phyloP scores from a whole-genome alignment of 2,329 filamentous ascomycete genomes.

The Acrocalymma vagum region DNA sequence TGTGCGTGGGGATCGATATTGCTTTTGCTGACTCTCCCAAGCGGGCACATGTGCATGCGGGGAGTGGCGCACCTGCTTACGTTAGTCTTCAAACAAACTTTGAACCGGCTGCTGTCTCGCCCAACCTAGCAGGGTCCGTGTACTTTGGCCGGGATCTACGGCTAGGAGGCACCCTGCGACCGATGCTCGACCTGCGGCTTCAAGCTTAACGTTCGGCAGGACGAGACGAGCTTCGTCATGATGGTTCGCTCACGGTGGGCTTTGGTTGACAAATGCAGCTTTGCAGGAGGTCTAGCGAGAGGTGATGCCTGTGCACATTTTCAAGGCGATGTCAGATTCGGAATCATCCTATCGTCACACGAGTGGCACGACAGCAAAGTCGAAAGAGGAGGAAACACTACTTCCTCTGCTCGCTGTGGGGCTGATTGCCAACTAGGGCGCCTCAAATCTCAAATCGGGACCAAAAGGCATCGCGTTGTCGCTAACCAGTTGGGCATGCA shows the following conservation, averaged over 20 bases:
- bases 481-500: conserved; percentile 31
- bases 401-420: no score
- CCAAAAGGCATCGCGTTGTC: conserved; percentile 32
- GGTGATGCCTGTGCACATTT: no score
- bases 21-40: conserved; percentile 37
- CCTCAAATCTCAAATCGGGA: conserved; percentile 25
- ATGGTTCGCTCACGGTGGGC: no score
- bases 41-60: conserved; percentile 33
- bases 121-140: conserved; percentile 28
- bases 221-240: conserved; percentile 24
- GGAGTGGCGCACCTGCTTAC: conserved; percentile 27
- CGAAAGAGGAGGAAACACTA: no score
- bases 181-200: conserved; percentile 39
- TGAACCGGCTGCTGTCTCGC: conserved; percentile 34
- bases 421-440: conserved; percentile 33
- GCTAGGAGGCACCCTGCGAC: conserved; percentile 22
- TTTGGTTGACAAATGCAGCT: conserved; percentile 17
- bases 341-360: no score
- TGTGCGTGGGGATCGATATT: conserved; percentile 18
- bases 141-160: conserved; percentile 39
- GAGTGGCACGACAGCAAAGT: neutral
- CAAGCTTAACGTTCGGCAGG: conserved; percentile 36
- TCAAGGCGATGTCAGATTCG: no score
- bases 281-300: neutral
- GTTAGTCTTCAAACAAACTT: conserved; percentile 38